phyloP scores from a whole-genome alignment of 345 rosid species.

The Cardiospermum halicacabum region DNA sequence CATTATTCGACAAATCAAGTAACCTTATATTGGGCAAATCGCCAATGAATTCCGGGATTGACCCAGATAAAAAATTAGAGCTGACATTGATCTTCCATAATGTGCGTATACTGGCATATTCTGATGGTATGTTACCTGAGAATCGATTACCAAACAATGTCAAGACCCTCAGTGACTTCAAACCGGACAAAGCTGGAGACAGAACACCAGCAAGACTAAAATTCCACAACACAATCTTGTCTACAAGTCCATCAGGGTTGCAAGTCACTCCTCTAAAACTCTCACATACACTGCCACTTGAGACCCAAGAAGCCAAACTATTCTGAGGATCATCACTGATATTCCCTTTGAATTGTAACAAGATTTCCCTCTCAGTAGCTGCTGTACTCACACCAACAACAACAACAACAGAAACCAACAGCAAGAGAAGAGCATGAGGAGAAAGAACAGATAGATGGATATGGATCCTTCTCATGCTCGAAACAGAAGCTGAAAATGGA shows the following conservation, averaged over 20 bases:
- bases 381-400: slow-evolving; percentile 33
- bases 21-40: slow-evolving; percentile 74
- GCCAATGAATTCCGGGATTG: slow-evolving; percentile 83
- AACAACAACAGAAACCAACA: slow-evolving; percentile 35
- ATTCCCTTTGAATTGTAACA: slow-evolving; percentile 76
- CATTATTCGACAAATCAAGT: slow-evolving; percentile 86
- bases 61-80: slow-evolving; percentile 82
- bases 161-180: slow-evolving; percentile 68
- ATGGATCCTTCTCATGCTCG: slow-evolving; percentile 60
- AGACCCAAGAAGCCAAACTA: slow-evolving; percentile 60
- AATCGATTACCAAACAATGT: slow-evolving; percentile 82
- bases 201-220: slow-evolving; percentile 63
- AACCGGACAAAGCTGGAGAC: slow-evolving; percentile 66
- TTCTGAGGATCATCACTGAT: slow-evolving; percentile 67
- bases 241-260: slow-evolving; percentile 64
- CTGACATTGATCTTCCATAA: slow-evolving; percentile 95
- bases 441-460: slow-evolving; percentile 25
- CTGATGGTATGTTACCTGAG: slow-evolving; percentile 72
- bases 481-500: slow-evolving; percentile 28
- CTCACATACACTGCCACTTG: slow-evolving; percentile 50
- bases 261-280: slow-evolving; percentile 71
- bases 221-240: slow-evolving; percentile 90
- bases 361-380: slow-evolving; percentile 56
- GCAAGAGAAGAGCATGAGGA: slow-evolving; percentile 45
- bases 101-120: slow-evolving; percentile 55